Conservation (phyloP, 768 basidiomycete genomes). For the Phylloporus arenicola region DNA sequence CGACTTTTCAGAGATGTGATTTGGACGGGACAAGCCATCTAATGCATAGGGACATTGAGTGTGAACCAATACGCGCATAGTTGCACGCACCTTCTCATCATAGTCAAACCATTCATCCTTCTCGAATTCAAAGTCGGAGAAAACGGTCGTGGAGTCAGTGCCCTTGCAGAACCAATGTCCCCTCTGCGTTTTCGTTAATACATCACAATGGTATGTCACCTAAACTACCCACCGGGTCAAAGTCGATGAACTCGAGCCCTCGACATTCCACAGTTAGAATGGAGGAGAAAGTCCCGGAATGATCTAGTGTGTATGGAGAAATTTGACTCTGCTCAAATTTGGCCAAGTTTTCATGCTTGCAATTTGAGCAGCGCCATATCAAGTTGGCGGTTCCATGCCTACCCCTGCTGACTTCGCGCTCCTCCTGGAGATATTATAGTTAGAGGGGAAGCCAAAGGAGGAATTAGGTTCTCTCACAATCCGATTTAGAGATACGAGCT, state of each 20-base stretch:
- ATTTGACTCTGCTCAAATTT: constrained; percentile 59
- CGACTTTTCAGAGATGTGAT: constrained; percentile 61
- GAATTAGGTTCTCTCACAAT: constrained; percentile 35
- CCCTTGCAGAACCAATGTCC: constrained; percentile 78
- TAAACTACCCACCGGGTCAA: constrained; percentile 58
- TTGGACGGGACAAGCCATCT: constrained; percentile 62
- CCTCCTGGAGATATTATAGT: constrained; percentile 44
- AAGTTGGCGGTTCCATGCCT: constrained; percentile 71
- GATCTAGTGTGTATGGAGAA: constrained; percentile 55
- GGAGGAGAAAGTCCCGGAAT: constrained; percentile 54
- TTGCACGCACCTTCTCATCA: constrained; percentile 69
- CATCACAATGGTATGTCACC: neutral
- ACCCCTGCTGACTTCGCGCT: constrained; percentile 56
- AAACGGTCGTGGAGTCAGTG: constrained; percentile 45
- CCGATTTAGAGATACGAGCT: constrained; percentile 66
- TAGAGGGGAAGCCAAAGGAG: neutral
- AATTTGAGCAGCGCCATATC: constrained; percentile 74
- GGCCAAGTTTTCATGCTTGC: constrained; percentile 78
- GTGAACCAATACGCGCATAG: neutral
- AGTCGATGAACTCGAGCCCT: constrained; percentile 76
- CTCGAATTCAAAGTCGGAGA: constrained; percentile 53
- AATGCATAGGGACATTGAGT: constrained; percentile 4
- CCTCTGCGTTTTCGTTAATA: constrained; percentile 34
- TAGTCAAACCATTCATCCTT: constrained; percentile 76
- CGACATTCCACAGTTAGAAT: constrained; percentile 77